Percentiles rank a stretch among this genome's conserved stretches.
Conservation (phyloP, 1,284 basidiomycete genomes). For the Ceratobasidium theobromae region DNA sequence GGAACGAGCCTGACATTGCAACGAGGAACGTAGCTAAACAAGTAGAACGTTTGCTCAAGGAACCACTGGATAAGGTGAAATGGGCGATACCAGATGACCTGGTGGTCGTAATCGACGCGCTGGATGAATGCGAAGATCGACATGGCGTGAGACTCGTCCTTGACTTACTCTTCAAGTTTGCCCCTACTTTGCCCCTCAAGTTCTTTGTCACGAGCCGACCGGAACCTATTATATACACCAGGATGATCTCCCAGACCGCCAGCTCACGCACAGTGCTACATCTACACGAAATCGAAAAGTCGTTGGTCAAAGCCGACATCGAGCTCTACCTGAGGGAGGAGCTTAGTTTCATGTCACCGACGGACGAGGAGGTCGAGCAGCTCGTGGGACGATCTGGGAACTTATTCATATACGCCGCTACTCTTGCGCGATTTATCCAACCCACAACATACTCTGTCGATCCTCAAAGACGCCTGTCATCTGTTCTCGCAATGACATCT, state of each 20-base stretch:
- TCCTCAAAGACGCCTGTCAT: background rate
- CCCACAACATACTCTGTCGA: background rate
- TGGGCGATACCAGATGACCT: too few species aligned
- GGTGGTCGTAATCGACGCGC: too few species aligned
- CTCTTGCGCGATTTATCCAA: background rate
- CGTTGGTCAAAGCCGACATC: slow-evolving; percentile 30
- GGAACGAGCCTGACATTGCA: background rate
- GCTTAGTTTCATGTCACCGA: background rate
- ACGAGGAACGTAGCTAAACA: background rate
- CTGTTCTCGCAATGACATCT: background rate
- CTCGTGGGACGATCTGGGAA: background rate
- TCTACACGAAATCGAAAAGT: slow-evolving; percentile 33
- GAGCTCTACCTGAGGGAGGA: background rate
- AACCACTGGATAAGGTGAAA: too few species aligned
- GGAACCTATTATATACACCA: too few species aligned
- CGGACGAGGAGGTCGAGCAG: background rate
- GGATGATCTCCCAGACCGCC: too few species aligned
- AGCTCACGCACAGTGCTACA: background rate
- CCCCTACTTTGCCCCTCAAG: too few species aligned
- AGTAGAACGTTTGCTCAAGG: background rate
- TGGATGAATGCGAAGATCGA: too few species aligned
- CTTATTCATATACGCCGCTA: slow-evolving; percentile 10
- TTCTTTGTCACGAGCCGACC: too few species aligned
- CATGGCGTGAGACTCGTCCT: too few species aligned
- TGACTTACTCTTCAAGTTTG: too few species aligned